Evolutionary conservation across 1,139 yeast species (phyloP).

Genomic region (Hansenula lynferdii): DNA sequence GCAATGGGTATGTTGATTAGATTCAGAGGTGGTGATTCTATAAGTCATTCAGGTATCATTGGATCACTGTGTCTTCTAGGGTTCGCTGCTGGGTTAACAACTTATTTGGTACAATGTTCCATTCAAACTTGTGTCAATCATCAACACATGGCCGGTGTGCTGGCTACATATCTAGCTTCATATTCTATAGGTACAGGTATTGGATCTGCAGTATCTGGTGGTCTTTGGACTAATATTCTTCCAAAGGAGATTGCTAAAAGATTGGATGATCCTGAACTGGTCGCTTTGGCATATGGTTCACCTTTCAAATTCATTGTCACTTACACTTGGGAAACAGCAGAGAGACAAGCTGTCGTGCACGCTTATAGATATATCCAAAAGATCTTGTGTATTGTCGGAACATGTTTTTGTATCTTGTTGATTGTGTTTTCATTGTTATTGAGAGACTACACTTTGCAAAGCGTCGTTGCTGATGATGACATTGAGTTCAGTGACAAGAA

Average conservation of each 20-base stretch:
- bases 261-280: conserved; percentile 16
- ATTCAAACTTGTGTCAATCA: conserved; percentile 56
- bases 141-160: conserved; percentile 52
- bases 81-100: conserved; percentile 66
- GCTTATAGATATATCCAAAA: conserved; percentile 56
- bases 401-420: conserved; percentile 50
- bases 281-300: conserved; percentile 37
- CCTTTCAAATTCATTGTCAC: conserved; percentile 42
- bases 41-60: conserved; percentile 48
- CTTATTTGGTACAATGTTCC: conserved; percentile 45
- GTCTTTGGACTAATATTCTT: conserved; percentile 51
- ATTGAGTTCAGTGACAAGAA: conserved; percentile 6
- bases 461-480: conserved; percentile 21
- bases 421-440: conserved; percentile 41
- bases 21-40: conserved; percentile 44
- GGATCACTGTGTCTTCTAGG: conserved; percentile 63
- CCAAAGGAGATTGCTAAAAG: conserved; percentile 28
- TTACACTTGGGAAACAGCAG: conserved; percentile 54
- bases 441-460: conserved; percentile 43
- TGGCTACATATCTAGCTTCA: conserved; percentile 47
- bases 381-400: conserved; percentile 49
- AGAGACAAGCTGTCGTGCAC: conserved; percentile 45
- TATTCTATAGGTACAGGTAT: conserved; percentile 50
- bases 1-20: conserved; percentile 52
- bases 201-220: conserved; percentile 39